Conservation (phyloP, 2,329 filamentous ascomycete species). For the Microthyrium microscopicum region DNA sequence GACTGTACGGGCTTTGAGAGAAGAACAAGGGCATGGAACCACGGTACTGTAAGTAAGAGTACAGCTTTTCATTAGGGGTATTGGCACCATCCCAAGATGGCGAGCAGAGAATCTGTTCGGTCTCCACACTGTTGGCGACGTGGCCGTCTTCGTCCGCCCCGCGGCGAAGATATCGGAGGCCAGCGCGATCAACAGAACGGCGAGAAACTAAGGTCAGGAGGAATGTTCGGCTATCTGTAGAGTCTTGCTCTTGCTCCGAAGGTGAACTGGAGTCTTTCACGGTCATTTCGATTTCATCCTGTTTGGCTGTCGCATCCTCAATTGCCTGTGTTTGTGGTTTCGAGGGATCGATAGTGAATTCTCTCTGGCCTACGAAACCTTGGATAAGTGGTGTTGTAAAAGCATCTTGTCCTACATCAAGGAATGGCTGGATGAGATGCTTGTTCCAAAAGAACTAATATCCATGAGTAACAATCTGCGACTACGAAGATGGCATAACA, state of each 20-base stretch:
- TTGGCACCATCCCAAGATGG: constrained; percentile 39
- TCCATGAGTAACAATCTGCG: not conserved
- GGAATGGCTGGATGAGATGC: constrained; percentile 56
- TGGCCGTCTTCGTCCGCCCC: constrained; percentile 82
- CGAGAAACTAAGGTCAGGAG: constrained; percentile 86
- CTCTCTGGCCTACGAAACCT: constrained; percentile 77
- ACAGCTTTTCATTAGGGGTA: constrained; percentile 39
- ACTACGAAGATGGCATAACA: constrained; percentile 10
- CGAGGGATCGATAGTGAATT: constrained; percentile 50
- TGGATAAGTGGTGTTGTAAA: constrained; percentile 75
- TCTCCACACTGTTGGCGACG: constrained; percentile 82
- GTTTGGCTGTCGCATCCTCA: constrained; percentile 17
- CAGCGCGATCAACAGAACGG: constrained; percentile 69
- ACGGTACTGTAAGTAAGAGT: constrained; percentile 74
- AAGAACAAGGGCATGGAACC: constrained; percentile 93
- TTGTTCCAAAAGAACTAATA: constrained; percentile 77
- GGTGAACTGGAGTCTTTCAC: constrained; percentile 18
- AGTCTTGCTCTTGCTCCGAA: constrained; percentile 13
- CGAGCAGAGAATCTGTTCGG: constrained; percentile 77
- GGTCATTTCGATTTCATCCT: constrained; percentile 14
- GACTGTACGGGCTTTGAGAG: constrained; percentile 81
- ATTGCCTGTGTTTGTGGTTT: constrained; percentile 12
- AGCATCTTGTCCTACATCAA: constrained; percentile 52
- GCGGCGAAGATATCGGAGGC: constrained; percentile 74
- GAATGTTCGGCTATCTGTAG: constrained; percentile 26